Conservation (phyloP, 2,329 filamentous ascomycete genomes). For the Stagonosporopsis rhizophila region DNA sequence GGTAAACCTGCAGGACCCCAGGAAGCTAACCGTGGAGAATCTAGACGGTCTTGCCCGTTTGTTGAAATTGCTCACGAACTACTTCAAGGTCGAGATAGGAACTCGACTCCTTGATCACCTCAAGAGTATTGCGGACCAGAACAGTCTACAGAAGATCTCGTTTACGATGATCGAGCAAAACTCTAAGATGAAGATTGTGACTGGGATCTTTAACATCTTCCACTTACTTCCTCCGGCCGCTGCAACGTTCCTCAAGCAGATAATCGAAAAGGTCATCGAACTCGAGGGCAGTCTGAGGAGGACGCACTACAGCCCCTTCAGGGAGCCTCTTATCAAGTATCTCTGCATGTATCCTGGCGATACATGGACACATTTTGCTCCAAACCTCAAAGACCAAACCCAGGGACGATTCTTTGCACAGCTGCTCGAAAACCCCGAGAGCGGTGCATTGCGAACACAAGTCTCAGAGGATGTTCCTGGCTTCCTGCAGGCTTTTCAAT, state of each 20-base stretch:
- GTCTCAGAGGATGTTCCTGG: constrained; percentile 76
- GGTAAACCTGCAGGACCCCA: constrained; percentile 92
- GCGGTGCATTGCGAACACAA: constrained; percentile 74
- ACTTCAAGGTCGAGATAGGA: constrained; percentile 99
- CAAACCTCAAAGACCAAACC: constrained; percentile 79
- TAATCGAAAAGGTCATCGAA: constrained; percentile 89
- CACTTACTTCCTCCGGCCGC: constrained; percentile 92
- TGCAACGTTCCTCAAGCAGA: constrained; percentile 85
- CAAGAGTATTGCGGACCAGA: constrained; percentile 84
- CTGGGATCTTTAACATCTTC: constrained; percentile 95
- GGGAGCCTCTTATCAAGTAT: constrained; percentile 88
- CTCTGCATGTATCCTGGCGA: constrained; percentile 92
- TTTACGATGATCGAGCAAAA: constrained; percentile 96
- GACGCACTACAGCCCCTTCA: constrained; percentile 90
- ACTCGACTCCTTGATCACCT: constrained; percentile 92
- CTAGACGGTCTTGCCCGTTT: constrained; percentile 90
- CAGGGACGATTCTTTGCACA: constrained; percentile 94
- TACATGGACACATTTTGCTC: constrained; percentile 80
- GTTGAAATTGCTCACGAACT: constrained; percentile 90
- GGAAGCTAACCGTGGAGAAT: constrained; percentile 85
- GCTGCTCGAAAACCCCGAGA: constrained; percentile 77
- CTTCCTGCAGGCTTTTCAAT: constrained; percentile 71
- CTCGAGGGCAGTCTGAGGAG: constrained; percentile 84
- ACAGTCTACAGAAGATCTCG: constrained; percentile 83
- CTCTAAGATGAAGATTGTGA: constrained; percentile 90